These are phyloP conservation scores for Chlorociboria aeruginascens DNA, from an alignment of 495 filamentous ascomycete genomes.

Conservation along the genomic window DNA sequence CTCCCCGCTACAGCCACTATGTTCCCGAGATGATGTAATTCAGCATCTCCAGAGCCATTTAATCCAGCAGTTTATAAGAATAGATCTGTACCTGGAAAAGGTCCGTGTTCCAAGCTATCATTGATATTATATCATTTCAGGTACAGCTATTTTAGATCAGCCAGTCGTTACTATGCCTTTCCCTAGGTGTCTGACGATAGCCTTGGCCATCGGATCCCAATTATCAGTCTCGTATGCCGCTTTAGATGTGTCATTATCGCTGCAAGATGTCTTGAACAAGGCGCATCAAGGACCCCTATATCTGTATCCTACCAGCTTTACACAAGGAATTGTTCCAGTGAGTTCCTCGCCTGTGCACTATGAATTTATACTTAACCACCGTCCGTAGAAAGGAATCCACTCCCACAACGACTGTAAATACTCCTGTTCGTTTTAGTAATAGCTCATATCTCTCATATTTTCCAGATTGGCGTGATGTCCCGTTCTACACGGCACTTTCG, in stretches of 20 bases:
- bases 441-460: neutral
- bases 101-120: no score
- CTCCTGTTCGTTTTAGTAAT: neutral
- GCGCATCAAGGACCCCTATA: conserved; percentile 13
- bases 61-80: no score
- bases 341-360: neutral
- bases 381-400: conserved; percentile 26
- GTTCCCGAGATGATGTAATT: no score
- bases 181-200: no score
- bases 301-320: conserved; percentile 18
- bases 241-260: conserved; percentile 1
- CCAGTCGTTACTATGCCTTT: no score
- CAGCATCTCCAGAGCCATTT: no score
- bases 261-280: conserved; percentile 16
- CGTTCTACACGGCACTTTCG: conserved; percentile 49
- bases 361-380: neutral
- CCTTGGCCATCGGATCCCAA: no score
- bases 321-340: conserved; percentile 18
- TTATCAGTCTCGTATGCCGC: neutral
- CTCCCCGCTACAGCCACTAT: no score
- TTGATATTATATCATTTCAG: no score
- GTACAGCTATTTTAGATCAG: no score
- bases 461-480: conserved; percentile 54
- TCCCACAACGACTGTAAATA: conserved; percentile 77
- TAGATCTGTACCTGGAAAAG: no score